Evolutionary conservation across 176 grass and related monocot genomes (phyloP).

Genomic region (Aegilops tauschii): DNA sequence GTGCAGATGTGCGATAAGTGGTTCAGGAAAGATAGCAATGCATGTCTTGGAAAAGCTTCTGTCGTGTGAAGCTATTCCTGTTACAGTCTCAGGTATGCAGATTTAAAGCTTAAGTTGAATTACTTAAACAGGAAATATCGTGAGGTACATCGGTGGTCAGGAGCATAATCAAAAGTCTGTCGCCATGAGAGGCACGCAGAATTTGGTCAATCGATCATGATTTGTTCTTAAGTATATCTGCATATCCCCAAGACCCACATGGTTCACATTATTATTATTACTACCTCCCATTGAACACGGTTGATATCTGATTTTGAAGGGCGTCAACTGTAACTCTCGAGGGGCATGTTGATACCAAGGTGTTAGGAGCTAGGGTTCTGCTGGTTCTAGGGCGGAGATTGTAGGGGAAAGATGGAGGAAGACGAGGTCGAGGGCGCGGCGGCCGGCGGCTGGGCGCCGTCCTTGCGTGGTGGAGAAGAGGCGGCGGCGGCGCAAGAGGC

Average conservation of each 20-base stretch:
- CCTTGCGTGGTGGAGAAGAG: too few species aligned
- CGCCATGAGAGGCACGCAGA: neutral
- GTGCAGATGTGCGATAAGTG: slow-evolving; percentile 89
- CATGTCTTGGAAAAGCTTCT: slow-evolving; percentile 98
- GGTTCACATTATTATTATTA: slow-evolving; percentile 14
- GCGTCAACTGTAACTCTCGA: neutral
- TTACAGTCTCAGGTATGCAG: slow-evolving; percentile 85
- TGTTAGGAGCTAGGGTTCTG: too few species aligned
- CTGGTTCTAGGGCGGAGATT: too few species aligned
- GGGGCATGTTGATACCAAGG: too few species aligned
- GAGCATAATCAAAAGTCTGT: neutral
- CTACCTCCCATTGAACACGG: neutral
- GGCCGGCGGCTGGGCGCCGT: too few species aligned
- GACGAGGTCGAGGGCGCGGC: too few species aligned
- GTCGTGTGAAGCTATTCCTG: slow-evolving; percentile 87
- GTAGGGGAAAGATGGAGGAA: too few species aligned
- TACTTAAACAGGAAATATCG: slow-evolving; percentile 20
- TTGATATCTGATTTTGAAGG: neutral
- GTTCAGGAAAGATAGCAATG: slow-evolving; percentile 99
- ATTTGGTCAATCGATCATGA: neutral
- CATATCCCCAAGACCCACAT: neutral
- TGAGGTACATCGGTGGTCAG: neutral
- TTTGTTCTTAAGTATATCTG: too few species aligned
- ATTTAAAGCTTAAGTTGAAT: slow-evolving; percentile 13
- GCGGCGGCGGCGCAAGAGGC: too few species aligned